phyloP scores from a whole-genome alignment of 164 flowering plant species.

The Nelumbo lutea region DNA sequence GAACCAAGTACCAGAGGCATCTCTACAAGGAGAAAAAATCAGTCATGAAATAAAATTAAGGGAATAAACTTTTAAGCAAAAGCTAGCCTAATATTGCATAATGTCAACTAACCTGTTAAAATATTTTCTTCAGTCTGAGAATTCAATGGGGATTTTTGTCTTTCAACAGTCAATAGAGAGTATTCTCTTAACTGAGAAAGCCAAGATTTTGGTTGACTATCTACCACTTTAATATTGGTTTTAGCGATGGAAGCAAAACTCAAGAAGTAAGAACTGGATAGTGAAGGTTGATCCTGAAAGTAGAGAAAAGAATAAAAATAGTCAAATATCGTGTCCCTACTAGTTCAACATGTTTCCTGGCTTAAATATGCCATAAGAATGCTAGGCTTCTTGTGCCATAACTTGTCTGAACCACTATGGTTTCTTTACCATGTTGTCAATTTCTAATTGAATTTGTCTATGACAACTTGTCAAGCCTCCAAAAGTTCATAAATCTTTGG shows the following conservation, averaged over 20 bases:
- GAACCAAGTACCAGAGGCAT: slow-evolving; percentile 55
- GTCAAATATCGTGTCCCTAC: not conserved
- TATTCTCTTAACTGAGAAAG: slow-evolving; percentile 40
- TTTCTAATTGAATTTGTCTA: too few relatives aligned
- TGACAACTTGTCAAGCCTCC: too few relatives aligned
- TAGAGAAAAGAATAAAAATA: not conserved
- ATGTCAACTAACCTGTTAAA: slow-evolving; percentile 36
- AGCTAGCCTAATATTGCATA: not conserved
- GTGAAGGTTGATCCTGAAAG: slow-evolving; percentile 49
- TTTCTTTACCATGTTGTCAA: too few relatives aligned
- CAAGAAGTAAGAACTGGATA: slow-evolving; percentile 32
- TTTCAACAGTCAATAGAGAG: slow-evolving; percentile 31
- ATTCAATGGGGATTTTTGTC: slow-evolving; percentile 35
- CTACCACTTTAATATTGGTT: slow-evolving; percentile 18
- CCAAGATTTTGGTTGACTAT: slow-evolving; percentile 41
- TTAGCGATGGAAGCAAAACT: slow-evolving; percentile 22
- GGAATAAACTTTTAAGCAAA: slow-evolving; percentile 1
- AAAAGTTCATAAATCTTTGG: too few relatives aligned
- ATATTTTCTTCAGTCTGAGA: slow-evolving; percentile 33
- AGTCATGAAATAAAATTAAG: not conserved
- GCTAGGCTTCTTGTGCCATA: too few relatives aligned
- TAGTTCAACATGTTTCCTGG: not conserved
- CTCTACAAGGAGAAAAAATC: slow-evolving; percentile 42
- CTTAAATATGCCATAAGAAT: too few relatives aligned
- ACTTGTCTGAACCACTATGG: too few relatives aligned